These are phyloP conservation scores for Eimeria necatrix DNA, from an alignment of 169 alveolate genomes.

Conservation along the genomic window DNA sequence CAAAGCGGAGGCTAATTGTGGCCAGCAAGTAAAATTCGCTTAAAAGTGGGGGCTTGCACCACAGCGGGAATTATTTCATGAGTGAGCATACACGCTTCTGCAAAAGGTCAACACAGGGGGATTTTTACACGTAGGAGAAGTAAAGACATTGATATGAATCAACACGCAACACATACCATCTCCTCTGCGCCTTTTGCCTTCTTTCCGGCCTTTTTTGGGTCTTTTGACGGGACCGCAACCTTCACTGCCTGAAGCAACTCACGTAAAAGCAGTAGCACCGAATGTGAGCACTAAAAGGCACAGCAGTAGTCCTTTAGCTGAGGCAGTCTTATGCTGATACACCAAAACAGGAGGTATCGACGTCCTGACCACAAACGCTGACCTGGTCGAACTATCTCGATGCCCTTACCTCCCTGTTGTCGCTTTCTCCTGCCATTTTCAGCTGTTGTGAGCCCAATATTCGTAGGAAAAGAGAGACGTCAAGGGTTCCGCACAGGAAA, in stretches of 20 bases:
- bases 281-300: neutral
- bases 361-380: neutral
- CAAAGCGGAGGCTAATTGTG: no score
- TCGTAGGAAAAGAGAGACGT: neutral
- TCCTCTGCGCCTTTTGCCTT: slow-evolving; percentile 40
- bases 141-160: no score
- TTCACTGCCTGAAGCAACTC: slow-evolving; percentile 40
- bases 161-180: slow-evolving; percentile 36
- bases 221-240: slow-evolving; percentile 66
- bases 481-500: neutral
- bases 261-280: neutral
- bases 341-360: neutral
- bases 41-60: no score
- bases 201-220: slow-evolving; percentile 52
- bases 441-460: neutral
- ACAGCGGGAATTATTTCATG: no score
- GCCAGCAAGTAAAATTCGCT: no score
- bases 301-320: neutral
- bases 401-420: slow-evolving; percentile 22
- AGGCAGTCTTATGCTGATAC: neutral
- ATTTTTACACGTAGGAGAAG: no score
- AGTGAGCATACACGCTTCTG: no score
- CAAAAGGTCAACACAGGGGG: no score
- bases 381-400: neutral
- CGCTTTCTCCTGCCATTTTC: slow-evolving; percentile 71